Conservation (phyloP, 139 green algal genomes). For the Chlamydomonas sphaeroides region DNA sequence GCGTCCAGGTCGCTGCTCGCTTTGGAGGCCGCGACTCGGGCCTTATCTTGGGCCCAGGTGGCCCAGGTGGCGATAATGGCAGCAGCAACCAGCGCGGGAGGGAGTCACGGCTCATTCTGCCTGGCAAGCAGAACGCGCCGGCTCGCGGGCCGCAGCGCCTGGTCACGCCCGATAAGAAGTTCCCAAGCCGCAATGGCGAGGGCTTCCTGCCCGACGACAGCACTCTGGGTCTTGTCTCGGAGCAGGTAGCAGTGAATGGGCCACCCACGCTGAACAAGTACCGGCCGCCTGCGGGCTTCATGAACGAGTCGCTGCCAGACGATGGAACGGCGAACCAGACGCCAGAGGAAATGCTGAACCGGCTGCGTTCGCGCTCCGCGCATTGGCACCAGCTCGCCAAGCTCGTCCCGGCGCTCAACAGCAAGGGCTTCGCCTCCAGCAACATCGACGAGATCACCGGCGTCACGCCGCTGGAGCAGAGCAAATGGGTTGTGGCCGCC, state of each 20-base stretch:
- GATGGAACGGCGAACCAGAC: conserved; percentile 8
- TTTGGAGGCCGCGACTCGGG: conserved; percentile 30
- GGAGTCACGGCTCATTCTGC: conserved; percentile 3
- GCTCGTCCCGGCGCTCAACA: conserved; percentile 66
- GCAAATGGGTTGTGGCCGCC: conserved; percentile 66
- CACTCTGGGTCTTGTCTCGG: conserved; percentile 10
- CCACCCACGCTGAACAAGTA: conserved; percentile 55
- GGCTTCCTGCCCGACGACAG: conserved; percentile 35
- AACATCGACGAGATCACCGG: conserved; percentile 73
- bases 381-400: conserved; percentile 82
- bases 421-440: conserved; percentile 60
- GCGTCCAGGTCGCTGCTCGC: too few species aligned
- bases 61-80: neutral
- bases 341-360: conserved; percentile 62
- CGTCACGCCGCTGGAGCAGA: conserved; percentile 73
- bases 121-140: conserved; percentile 1
- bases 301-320: conserved; percentile 62
- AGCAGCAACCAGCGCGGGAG: neutral
- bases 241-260: neutral
- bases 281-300: conserved; percentile 82
- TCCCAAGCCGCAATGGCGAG: too few species aligned
- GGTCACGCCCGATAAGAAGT: conserved; percentile 12
- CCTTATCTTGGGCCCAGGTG: conserved; percentile 9
- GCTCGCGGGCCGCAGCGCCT: neutral
- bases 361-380: conserved; percentile 55